Conservation (phyloP, 2,329 filamentous ascomycete genomes). For the Pyricularia sp. region DNA sequence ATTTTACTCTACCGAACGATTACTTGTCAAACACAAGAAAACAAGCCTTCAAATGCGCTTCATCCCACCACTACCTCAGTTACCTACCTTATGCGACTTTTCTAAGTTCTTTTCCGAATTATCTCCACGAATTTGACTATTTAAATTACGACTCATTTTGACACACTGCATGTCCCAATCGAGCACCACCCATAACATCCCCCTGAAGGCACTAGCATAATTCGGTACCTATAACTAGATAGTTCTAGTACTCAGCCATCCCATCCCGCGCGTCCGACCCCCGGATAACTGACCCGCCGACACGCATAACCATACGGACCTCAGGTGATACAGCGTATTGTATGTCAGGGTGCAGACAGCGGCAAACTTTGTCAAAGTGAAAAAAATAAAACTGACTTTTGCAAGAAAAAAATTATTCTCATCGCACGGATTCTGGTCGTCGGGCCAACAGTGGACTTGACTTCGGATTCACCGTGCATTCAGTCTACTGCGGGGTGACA, state of each 20-base stretch:
- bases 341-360: not conserved
- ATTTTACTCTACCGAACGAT: not conserved
- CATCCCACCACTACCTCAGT: not conserved
- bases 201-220: not conserved
- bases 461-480: not conserved
- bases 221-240: not conserved
- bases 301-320: not conserved
- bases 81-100: not conserved
- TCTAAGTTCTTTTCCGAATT: not conserved
- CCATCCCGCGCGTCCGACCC: not conserved
- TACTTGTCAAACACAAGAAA: not conserved
- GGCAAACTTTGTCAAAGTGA: no score
- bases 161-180: not conserved
- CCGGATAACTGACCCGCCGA: not conserved
- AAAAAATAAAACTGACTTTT: no score
- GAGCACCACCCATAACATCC: not conserved
- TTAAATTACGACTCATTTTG: not conserved
- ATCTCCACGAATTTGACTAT: not conserved
- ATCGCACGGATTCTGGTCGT: not conserved
- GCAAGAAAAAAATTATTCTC: not conserved
- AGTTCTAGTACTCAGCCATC: not conserved
- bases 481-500: not conserved
- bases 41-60: not conserved
- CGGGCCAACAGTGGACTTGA: not conserved
- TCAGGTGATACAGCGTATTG: not conserved